Evolutionary conservation across 2,329 filamentous ascomycete genomes (phyloP), one percentile per base, ranked within the genome.

Genomic region (Pseudocercospora eumusae): DNA sequence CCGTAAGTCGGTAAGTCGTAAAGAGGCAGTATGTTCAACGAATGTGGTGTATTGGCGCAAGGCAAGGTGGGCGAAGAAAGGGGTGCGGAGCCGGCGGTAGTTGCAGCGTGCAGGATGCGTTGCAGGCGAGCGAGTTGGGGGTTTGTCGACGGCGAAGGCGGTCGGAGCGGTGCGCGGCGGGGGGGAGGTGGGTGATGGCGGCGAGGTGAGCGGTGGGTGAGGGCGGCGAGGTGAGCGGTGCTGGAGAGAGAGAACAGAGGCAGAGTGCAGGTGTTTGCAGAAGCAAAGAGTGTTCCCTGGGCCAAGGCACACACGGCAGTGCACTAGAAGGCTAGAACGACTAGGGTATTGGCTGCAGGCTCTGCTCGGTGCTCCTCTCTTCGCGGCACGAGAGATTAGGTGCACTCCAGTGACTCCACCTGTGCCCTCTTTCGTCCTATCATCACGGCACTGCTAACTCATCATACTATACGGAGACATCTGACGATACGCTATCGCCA

Each of bases 1-100:
- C 64, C 66, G 66, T 67, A 61, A 61, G 61, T 66, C 59, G 59
- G 61, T 50, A 50, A 61, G 55, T 63, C 64, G 64, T 64, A 11
- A 63, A 57, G 56, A 62, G 59, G 58, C 45, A 50, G 59, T 21
- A 21, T 57, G 58, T 52, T 62, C 52, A 60, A 61, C 53, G 65
- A 62, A 61, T 65, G 65, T 67, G 61, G 56, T 61, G 64, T 49
- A 28, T 57, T 31, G 44, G 31, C 28, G 36, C 55, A 47, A 45
- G 61, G 64, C 57, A 61, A 64, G 62, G 60, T 45, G 27, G 58
- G 33, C 42, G 53, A 56, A 15, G 61, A 61, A 54, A 64, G 53
- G 56, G 59, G 59, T 42, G 45, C 20, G 52, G 28, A 33, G 49
- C 20, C 36, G 15, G 59, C 52, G 52, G 52, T 11, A n/a, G n/a